Base-by-base conservation (phyloP, 139 green algal species). In the Chlorella sp. region DNA sequence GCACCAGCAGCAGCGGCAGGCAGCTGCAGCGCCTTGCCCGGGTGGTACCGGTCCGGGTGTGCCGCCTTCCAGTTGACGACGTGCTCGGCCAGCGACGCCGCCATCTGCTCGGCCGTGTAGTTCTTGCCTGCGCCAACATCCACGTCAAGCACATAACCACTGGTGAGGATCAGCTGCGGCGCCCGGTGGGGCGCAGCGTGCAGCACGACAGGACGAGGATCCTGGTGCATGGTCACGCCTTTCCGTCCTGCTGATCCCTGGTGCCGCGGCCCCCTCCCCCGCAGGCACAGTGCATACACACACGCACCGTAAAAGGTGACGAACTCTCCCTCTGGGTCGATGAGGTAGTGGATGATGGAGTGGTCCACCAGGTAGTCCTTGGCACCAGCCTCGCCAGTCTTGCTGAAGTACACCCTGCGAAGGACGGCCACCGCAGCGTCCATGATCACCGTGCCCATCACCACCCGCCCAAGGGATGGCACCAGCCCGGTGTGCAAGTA, bases 291-390 rank as follows among this genome's bases (percentile, higher is more conserved):
- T 55, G 42, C 42, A 55, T 55, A 24, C 42, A 55, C 42, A 55
- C 17, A 70, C 65, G 83, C 77, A 29, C 88, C 90, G 71, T 91
- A 97, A 69, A 98, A 98, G 1, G 90, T 97, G 17, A 97, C 85
- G 81, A 98, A 98, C 29, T 96, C 84, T 36, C 91, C 94, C 6
- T 90, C 74, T 3, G 93, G 93, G 75, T 95, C 77, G 49, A 98
- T 71, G 10, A 98, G 80, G 82, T 98, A 98, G 33, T 90, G 94
- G 78, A 99, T 98, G 86, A 99, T 99, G 76, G 91, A 97, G 78
- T 99, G 95, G 74, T 99, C 95, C 10, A 99, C 88, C 33, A 99
- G 82, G 77, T 99, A 99, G 71, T 98, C 96, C 24, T 60, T 72
- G 29, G 33, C 31, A 64, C 55, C 55, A 2, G 31, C 34, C 5